Evolutionary conservation across 345 rosid genomes (phyloP).

Genomic region (Crucihimalaya himalaica): DNA sequence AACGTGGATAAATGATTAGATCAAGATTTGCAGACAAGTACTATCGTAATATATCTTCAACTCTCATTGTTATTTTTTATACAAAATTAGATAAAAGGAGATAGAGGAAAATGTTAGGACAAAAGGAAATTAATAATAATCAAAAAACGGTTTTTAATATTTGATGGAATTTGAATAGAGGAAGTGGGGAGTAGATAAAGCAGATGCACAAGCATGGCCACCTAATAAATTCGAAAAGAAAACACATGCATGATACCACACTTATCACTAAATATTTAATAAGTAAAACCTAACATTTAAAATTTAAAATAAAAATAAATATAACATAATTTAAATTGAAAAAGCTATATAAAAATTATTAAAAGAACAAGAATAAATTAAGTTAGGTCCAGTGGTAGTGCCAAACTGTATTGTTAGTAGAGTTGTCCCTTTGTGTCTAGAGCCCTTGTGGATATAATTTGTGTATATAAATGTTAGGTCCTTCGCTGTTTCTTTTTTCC

Average conservation of each 20-base stretch:
- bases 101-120: not conserved
- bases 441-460: conserved; percentile 14
- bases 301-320: not conserved
- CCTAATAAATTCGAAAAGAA: conserved; percentile 40
- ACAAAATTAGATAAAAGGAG: not conserved
- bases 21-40: conserved; percentile 8
- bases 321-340: conserved; percentile 1
- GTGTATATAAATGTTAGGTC: conserved; percentile 29
- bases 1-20: conserved; percentile 1
- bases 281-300: conserved; percentile 26
- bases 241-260: conserved; percentile 42
- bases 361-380: conserved; percentile 16
- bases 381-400: conserved; percentile 40
- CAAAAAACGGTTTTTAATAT: not conserved
- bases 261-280: conserved; percentile 31
- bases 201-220: conserved; percentile 43
- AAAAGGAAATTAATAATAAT: not conserved
- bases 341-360: conserved; percentile 25
- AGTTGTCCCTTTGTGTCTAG: conserved; percentile 35
- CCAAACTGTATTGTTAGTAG: conserved; percentile 31
- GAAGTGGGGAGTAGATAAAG: conserved; percentile 39
- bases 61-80: not conserved
- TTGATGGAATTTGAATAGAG: conserved; percentile 21
- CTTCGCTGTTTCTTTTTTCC: conserved; percentile 6
- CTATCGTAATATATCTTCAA: not conserved